phyloP scores from a whole-genome alignment of 345 rosid genomes.

The Salix udensis region DNA sequence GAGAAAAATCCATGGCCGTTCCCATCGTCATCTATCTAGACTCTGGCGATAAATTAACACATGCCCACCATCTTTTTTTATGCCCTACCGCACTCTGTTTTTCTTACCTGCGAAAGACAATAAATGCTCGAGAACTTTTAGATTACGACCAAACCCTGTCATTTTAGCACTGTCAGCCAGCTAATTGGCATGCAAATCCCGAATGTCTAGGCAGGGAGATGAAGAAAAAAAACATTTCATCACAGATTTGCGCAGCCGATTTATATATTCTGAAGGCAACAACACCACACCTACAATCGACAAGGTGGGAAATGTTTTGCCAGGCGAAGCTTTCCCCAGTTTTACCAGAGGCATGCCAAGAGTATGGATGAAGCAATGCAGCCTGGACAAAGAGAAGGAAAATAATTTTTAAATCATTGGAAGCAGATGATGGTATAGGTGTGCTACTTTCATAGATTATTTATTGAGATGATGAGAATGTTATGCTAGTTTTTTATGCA shows the following conservation, averaged over 20 bases:
- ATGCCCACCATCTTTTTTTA: too few species aligned
- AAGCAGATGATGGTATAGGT: background rate
- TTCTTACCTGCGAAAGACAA: background rate
- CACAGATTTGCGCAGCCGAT: background rate
- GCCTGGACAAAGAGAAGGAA: background rate
- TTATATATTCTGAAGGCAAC: background rate
- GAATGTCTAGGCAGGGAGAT: background rate
- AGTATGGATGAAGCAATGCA: constrained; percentile 34
- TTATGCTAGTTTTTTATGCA: background rate
- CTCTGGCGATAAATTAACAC: too few species aligned
- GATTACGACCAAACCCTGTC: background rate
- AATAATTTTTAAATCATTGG: background rate
- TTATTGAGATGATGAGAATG: background rate
- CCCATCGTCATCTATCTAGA: background rate
- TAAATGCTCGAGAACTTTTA: too few species aligned
- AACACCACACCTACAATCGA: background rate
- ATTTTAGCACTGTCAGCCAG: background rate
- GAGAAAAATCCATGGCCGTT: background rate
- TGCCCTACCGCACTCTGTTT: too few species aligned
- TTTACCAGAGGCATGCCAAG: constrained; percentile 22
- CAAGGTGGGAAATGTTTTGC: constrained; percentile 1
- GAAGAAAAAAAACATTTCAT: background rate
- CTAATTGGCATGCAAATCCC: background rate
- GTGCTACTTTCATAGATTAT: background rate
- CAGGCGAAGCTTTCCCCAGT: background rate